Conservation (phyloP, 495 filamentous ascomycete genomes). For the Amniculicola lignicola region DNA sequence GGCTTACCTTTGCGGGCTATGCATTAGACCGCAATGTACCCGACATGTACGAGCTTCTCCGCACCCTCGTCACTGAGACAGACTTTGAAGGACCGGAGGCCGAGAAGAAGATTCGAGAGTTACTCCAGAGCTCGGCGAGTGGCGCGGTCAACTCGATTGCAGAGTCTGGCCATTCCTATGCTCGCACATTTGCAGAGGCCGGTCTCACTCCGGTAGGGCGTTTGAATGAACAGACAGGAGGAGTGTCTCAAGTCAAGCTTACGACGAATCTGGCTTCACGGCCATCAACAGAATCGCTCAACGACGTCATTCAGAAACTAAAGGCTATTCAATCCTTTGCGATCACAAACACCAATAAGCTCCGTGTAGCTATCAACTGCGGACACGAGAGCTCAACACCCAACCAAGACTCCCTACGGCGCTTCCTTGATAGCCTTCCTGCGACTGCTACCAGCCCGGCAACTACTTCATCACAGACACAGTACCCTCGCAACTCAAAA, state of each 20-base stretch:
- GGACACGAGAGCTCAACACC: constrained; percentile 61
- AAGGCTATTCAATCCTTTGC: constrained; percentile 81
- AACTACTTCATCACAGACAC: constrained; percentile 41
- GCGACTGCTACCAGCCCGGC: constrained; percentile 42
- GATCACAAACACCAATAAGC: constrained; percentile 53
- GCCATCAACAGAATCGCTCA: constrained; percentile 56
- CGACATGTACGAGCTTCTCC: constrained; percentile 83
- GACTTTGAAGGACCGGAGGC: constrained; percentile 81
- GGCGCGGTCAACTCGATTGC: constrained; percentile 91
- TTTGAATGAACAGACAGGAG: constrained; percentile 75
- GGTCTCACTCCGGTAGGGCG: constrained; percentile 66
- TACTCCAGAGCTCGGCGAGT: constrained; percentile 78
- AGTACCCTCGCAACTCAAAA: constrained; percentile 51
- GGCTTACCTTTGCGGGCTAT: constrained; percentile 75
- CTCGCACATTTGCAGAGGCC: constrained; percentile 76
- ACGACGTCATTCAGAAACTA: constrained; percentile 77
- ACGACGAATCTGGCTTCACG: constrained; percentile 64
- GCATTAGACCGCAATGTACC: constrained; percentile 85
- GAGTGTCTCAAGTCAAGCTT: constrained; percentile 85
- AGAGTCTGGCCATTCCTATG: constrained; percentile 79
- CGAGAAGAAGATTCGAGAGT: constrained; percentile 74
- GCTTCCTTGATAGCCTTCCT: constrained; percentile 62
- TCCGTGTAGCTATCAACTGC: constrained; percentile 86
- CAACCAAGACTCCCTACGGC: constrained; percentile 71
- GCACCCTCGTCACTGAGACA: constrained; percentile 76